Conservation (phyloP, 495 filamentous ascomycete species). For the Aspergillus sparsus region DNA sequence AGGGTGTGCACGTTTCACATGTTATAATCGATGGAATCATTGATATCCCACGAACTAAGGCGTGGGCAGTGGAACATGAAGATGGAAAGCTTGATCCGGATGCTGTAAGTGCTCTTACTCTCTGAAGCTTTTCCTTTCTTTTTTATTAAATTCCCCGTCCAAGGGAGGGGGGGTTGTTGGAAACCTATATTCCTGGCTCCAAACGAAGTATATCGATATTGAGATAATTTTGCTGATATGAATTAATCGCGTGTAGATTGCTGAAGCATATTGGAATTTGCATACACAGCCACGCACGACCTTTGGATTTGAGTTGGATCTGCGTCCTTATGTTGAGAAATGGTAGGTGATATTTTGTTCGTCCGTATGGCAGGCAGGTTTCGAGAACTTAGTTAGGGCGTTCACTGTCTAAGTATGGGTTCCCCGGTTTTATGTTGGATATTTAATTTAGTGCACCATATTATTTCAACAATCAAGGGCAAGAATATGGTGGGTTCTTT, state of each 20-base stretch:
- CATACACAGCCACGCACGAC: conserved; percentile 80
- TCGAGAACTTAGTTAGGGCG: too few species aligned
- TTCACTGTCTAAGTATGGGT: too few species aligned
- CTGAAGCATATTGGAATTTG: conserved; percentile 84
- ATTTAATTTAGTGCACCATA: not conserved
- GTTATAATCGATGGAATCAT: conserved; percentile 87
- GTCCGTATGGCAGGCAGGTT: too few species aligned
- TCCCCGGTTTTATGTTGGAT: too few species aligned
- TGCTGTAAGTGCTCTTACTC: conserved; percentile 59
- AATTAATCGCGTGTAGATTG: conserved; percentile 62
- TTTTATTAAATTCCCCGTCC: not conserved
- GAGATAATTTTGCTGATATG: not conserved
- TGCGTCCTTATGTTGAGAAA: conserved; percentile 79
- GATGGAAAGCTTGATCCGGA: conserved; percentile 80
- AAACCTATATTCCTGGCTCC: too few species aligned
- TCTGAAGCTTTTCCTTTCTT: not conserved
- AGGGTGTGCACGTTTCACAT: conserved; percentile 87
- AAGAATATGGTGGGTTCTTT: too few species aligned
- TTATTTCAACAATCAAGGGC: not conserved
- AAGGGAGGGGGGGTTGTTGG: not conserved
- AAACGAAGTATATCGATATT: not conserved
- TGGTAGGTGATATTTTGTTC: conserved; percentile 45
- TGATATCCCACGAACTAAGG: conserved; percentile 73
- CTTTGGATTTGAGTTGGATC: conserved; percentile 84
- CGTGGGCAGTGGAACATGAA: conserved; percentile 55